Conservation (phyloP, 768 basidiomycete species). For the Fistulinella prunicolor region DNA sequence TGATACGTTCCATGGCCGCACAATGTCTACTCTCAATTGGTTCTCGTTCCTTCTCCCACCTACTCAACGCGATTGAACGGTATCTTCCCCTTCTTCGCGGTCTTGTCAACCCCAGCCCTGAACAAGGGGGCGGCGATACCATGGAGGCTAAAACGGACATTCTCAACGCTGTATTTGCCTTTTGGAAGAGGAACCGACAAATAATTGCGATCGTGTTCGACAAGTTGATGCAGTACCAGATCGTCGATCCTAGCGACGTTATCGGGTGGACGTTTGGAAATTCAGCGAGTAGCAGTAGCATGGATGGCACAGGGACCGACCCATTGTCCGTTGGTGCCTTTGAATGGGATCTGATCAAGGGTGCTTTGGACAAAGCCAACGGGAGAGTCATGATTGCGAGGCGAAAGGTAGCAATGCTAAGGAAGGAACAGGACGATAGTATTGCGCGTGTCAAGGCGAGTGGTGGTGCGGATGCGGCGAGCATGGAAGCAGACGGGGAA, state of each 20-base stretch:
- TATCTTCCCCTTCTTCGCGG: slow-evolving; percentile 76
- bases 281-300: slow-evolving; percentile 37
- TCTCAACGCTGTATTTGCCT: slow-evolving; percentile 64
- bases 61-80: slow-evolving; percentile 95
- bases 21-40: slow-evolving; percentile 92
- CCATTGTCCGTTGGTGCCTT: slow-evolving; percentile 48
- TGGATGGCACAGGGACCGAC: slow-evolving; percentile 36
- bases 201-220: slow-evolving; percentile 93
- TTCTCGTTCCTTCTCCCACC: slow-evolving; percentile 94
- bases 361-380: slow-evolving; percentile 86
- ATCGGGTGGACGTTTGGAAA: slow-evolving; percentile 79
- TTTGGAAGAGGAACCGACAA: slow-evolving; percentile 84
- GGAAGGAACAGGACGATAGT: slow-evolving; percentile 88
- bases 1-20: slow-evolving; percentile 74
- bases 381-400: slow-evolving; percentile 80
- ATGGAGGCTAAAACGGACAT: slow-evolving; percentile 67
- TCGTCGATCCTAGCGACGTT: slow-evolving; percentile 91
- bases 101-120: slow-evolving; percentile 38
- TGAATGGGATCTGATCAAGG: slow-evolving; percentile 84
- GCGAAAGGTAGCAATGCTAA: slow-evolving; percentile 66
- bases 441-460: slow-evolving; percentile 73
- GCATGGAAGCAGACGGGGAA: slow-evolving; percentile 72
- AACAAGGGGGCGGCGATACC: slow-evolving; percentile 33
- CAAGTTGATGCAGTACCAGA: slow-evolving; percentile 98
- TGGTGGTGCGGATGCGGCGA: slow-evolving; percentile 45